Evolutionary conservation across 2,329 filamentous ascomycete species (phyloP), one percentile per base, ranked within the genome.

Genomic region (Pyrenochaeta sp.): DNA sequence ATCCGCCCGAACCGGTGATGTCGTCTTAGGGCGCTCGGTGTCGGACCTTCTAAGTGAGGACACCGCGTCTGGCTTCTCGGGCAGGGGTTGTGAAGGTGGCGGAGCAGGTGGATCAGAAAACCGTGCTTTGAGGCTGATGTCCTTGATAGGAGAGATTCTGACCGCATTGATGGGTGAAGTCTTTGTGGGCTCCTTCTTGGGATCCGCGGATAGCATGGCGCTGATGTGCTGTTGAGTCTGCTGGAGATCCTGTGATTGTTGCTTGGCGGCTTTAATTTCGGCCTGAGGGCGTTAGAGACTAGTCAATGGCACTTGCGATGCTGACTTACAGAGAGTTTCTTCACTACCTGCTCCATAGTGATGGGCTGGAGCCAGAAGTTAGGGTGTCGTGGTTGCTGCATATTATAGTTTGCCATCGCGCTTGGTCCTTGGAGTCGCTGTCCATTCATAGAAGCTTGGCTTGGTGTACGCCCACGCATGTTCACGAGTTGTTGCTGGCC

Each of bases 91-190:
- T 58, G 96, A 91, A 19, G 93, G 93, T 18, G 93, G 93, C 6
- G 93, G 93, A 15, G 92, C 93, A 3, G 93, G 93, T 36, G 93
- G 93, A 44, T 96, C 92, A 1, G 90, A 94, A 68, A 96, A 97
- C 38, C 91, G 83, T 4, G 89, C 83, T 61, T 94, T 93, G 27
- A 86, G 77, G 29, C 53, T 61, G 27, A 61, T 51, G 63, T 96
- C 91, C 55, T 90, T 87, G 32, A 73, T 66, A 5, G 76, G 75
- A 8, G 74, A 72, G 48, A 74, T 60, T 48, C 63, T 69, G 54
- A 76, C 69, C 58, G 76, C 58, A 17, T 73, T 74, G 27, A 58
- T 47, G 4, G 66, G 63, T 2, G 74, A 74, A 13, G 73, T 65
- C 54, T 79, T 83, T 8, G 69, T 63, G 19, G 76, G 69, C 36